These are phyloP conservation scores for Serendipita vermifera DNA, from an alignment of 768 basidiomycete genomes.

Conservation along the genomic window DNA sequence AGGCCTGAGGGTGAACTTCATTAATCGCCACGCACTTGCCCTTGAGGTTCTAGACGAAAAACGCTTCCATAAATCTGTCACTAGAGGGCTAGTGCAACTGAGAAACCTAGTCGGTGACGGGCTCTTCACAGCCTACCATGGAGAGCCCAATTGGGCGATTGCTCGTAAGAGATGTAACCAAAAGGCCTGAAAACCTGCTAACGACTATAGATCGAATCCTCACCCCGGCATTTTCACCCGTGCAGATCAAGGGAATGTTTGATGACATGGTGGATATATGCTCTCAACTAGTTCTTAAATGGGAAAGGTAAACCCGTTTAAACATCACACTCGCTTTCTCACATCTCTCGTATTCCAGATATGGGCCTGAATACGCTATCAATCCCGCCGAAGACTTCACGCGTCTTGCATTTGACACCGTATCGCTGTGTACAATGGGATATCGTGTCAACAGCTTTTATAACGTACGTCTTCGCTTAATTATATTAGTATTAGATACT, in stretches of 20 bases:
- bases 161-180: constrained; percentile 25
- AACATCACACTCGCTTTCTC: neutral
- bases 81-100: constrained; percentile 25
- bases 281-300: constrained; percentile 32
- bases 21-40: constrained; percentile 28
- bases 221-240: constrained; percentile 32
- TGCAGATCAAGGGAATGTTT: constrained; percentile 34
- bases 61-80: constrained; percentile 30
- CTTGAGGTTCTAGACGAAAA: constrained; percentile 34
- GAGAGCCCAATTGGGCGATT: constrained; percentile 37
- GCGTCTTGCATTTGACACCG: constrained; percentile 35
- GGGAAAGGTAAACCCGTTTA: constrained; percentile 25
- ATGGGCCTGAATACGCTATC: constrained; percentile 31
- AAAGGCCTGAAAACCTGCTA: constrained; percentile 14
- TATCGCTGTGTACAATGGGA: constrained; percentile 34
- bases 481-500: too few relatives aligned
- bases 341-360: constrained; percentile 20
- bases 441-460: constrained; percentile 39
- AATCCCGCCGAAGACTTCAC: constrained; percentile 38
- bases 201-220: constrained; percentile 26
- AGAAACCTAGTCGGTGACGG: constrained; percentile 32
- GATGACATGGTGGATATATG: constrained; percentile 36
- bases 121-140: constrained; percentile 30
- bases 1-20: constrained; percentile 23
- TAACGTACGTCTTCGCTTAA: constrained; percentile 18